Evolutionary conservation across 2,329 filamentous ascomycete genomes (phyloP), one percentile per base, ranked within the genome.

Genomic region (Exophiala bonariae): DNA sequence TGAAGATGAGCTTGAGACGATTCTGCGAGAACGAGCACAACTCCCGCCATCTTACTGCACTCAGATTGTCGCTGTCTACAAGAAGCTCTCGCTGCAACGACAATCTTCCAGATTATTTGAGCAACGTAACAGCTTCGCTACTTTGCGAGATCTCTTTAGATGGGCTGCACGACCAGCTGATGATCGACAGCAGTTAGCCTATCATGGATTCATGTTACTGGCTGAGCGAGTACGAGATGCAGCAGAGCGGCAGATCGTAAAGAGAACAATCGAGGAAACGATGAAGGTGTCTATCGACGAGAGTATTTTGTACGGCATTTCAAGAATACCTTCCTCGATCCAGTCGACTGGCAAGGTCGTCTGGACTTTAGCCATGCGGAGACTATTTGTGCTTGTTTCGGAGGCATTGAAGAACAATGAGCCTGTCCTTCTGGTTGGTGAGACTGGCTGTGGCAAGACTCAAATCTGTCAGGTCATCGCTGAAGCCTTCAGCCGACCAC

Each of bases 391-490:
- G 5, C 76, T 99, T 10, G 89, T 99, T n/a, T 83, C 86, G 4
- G 80, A 87, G 59, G 93, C 93, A 1, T 74, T 99, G 49, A 80
- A 81, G 19, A 93, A 96, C 63, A 90, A 95, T 52, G 93, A 99
- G 65, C 93, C 93, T 1, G 89, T 99, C 3, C 76, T 99, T 16
- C 77, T 99, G 4, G 89, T 99, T 10, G 93, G 93, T 52, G 95
- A 99, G 65, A 99, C 93, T 14, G 93, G 93, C 4, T 97, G 92
- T 62, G 93, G 95, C 51, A 99, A 99, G 72, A 99, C 93, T 0
- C 96, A 92, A 2, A 87, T 99, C 5, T 95, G 89, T 58, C 93
- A 99, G 65, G 79, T 96, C 63, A 78, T 97, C 43, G 90, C 93
- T 3, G 86, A 95, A 61, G 86, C 88, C 3, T 78, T 89, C 53